Base-by-base conservation (phyloP, 2,329 filamentous ascomycete species). In the Nannizziopsis barbatae region DNA sequence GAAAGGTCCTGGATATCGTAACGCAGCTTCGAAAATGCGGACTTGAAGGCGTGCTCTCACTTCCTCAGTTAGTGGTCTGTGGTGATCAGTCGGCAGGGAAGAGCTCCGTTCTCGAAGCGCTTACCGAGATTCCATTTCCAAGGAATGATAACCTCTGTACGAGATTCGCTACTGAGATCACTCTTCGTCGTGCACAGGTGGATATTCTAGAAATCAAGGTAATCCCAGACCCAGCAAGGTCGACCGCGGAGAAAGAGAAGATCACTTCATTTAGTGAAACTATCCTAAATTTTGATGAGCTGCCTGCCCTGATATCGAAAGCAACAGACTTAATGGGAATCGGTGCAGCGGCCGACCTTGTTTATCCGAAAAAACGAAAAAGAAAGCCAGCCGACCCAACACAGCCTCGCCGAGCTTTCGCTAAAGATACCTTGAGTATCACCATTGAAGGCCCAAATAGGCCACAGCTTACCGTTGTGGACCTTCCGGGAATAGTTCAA, bases 141-240 rank as follows among this genome's bases (percentile, higher is more conserved):
- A 57, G 58, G 10, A 57, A 59, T 31, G 54, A 49, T 38, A 58
- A 58, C 6, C 45, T 65, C 20, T 66, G 64, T 45, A 67, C 64
- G 5, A 52, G 59, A 9, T 66, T 66, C 55, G 64, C 66, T 5
- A 74, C 71, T 0, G 65, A 73, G 50, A 73, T 75, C 38, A 69
- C 63, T n/a, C 64, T 71, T 17, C 66, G 67, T 0, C 61, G 67
- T 8, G 38, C 8, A 1, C 3, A 22, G 5, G 49, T 0, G 51
- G 56, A 3, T 55, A 55, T n/a, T 8, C 12, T 49, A 2, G 50
- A n/a, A n/a, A 48, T 52, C 12, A 49, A 52, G 6, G 56, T 61
- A n/a, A 37, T 46, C 22, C 56, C 57, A 2, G 50, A 51, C 18
- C 31, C 33, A 10, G 45, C 49, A 5, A 41, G 55, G 2, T 12